Conservation (phyloP, 495 filamentous ascomycete genomes). For the Aspergillus kassunensis region DNA sequence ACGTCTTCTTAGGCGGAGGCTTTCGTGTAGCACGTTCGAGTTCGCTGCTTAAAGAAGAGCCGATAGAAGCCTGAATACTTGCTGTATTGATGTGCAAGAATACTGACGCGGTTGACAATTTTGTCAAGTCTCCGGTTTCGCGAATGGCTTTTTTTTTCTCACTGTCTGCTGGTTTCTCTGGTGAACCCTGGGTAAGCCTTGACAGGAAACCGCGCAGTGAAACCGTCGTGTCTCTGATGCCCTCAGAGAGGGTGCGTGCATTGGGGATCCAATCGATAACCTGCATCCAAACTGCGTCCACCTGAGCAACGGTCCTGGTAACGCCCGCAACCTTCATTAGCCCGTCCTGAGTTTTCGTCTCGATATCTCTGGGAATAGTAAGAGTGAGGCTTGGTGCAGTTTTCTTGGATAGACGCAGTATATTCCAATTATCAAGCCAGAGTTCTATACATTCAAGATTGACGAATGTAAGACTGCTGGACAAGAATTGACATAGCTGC, state of each 20-base stretch:
- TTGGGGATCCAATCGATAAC: constrained; percentile 77
- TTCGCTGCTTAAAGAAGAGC: constrained; percentile 66
- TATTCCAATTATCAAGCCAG: constrained; percentile 80
- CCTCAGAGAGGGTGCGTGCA: constrained; percentile 38
- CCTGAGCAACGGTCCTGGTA: constrained; percentile 76
- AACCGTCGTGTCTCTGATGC: constrained; percentile 42
- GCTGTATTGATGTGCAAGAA: constrained; percentile 87
- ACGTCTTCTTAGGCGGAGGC: constrained; percentile 81
- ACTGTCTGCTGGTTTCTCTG: constrained; percentile 25
- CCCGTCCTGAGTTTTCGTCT: constrained; percentile 73
- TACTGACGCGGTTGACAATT: constrained; percentile 63
- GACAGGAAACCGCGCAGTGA: constrained; percentile 81
- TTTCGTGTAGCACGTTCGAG: constrained; percentile 98
- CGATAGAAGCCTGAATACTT: constrained; percentile 67
- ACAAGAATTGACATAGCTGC: constrained; percentile 83
- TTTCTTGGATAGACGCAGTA: constrained; percentile 77
- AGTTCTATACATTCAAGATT: constrained; percentile 82
- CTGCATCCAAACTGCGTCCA: constrained; percentile 89
- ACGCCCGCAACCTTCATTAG: constrained; percentile 77
- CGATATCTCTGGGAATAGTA: constrained; percentile 72
- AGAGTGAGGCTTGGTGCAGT: constrained; percentile 68
- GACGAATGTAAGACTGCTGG: constrained; percentile 95
- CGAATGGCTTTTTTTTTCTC: constrained; percentile 29
- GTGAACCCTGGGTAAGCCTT: constrained; percentile 51
- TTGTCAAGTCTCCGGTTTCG: constrained; percentile 59